phyloP scores from a whole-genome alignment of 75 land plant genomes.

The Picea glauca region DNA sequence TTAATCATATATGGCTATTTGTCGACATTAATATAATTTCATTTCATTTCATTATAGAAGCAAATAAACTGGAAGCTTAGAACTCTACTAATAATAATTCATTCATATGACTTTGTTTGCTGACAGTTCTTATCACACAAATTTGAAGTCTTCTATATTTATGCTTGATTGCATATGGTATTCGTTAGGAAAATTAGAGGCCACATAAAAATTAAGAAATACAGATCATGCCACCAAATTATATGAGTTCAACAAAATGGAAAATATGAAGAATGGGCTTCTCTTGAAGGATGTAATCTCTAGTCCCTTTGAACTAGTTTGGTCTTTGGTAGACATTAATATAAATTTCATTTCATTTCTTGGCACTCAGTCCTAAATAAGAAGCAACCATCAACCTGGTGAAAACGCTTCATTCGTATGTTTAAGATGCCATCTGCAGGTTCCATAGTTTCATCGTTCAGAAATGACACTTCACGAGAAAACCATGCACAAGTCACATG shows the following conservation, averaged over 20 bases:
- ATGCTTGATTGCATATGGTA: not conserved
- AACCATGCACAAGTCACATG: constrained; percentile 99
- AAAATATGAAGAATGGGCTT: not conserved
- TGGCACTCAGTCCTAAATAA: not conserved
- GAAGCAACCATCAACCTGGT: constrained; percentile 49
- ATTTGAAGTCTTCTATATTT: not conserved
- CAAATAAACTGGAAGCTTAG: not conserved
- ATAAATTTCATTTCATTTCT: too few relatives aligned
- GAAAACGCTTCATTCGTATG: constrained; percentile 61
- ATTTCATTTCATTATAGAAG: too few relatives aligned
- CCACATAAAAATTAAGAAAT: not conserved
- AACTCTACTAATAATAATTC: not conserved
- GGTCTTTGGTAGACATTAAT: too few relatives aligned
- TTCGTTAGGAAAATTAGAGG: not conserved
- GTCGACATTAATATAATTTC: too few relatives aligned
- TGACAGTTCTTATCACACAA: not conserved
- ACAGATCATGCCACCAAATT: not conserved
- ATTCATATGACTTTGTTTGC: not conserved
- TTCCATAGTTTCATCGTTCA: constrained; percentile 79
- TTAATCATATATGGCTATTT: too few relatives aligned
- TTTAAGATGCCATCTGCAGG: constrained; percentile 91
- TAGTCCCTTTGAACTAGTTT: too few relatives aligned
- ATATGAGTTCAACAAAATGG: not conserved
- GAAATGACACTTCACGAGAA: constrained; percentile 80
- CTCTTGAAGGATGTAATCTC: too few relatives aligned